Base-by-base conservation (phyloP, 345 rosid species). In the Camelina sativa region DNA sequence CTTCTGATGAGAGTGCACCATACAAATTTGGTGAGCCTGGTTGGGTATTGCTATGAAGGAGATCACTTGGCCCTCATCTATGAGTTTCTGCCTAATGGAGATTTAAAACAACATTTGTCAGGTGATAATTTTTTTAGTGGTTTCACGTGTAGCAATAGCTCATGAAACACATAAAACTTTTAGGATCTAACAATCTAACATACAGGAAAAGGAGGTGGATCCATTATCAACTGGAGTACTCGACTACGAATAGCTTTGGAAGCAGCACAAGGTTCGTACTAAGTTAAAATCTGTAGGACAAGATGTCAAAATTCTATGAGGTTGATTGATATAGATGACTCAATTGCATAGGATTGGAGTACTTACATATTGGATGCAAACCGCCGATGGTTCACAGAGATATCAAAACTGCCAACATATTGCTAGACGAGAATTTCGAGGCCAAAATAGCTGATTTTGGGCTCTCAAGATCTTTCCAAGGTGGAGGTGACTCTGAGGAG, bases 401-500 rank as follows among this genome's bases (percentile, higher is more conserved):
- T 81, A 47, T 84, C 32, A 84, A 86, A 70, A 65, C 76, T 44
- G 10, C 81, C 28, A 86, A 86, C 79, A 82, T 86, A 72, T 62
- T 86, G 32, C 52, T 84, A 6, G 67, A 65, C 11, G 84, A 84
- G 0, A 22, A 75, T 8, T 67, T 77, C n/a, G 82, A 82, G 22
- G 84, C 85, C 9, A 84, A 82, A 15, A 71, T 86, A 4, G 74
- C 85, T 0, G 86, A 86, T 71, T 86, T 84, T 61, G 88, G 88
- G 7, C 58, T 84, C 0, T 81, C 85, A 1, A 82, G 72, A 68
- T 20, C 56, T 47, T 76, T 75, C 17, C 78, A 62, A 10, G 10
- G 34, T 34, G 84, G 75, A 37, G 56, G 23, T 4, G 80, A 67
- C 13, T 12, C 73, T 30, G 67, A 65, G 50, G 35, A 47, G 12